These are phyloP conservation scores for Hypoxylon sp. DNA, from an alignment of 2,329 filamentous ascomycete genomes.

Conservation along the genomic window DNA sequence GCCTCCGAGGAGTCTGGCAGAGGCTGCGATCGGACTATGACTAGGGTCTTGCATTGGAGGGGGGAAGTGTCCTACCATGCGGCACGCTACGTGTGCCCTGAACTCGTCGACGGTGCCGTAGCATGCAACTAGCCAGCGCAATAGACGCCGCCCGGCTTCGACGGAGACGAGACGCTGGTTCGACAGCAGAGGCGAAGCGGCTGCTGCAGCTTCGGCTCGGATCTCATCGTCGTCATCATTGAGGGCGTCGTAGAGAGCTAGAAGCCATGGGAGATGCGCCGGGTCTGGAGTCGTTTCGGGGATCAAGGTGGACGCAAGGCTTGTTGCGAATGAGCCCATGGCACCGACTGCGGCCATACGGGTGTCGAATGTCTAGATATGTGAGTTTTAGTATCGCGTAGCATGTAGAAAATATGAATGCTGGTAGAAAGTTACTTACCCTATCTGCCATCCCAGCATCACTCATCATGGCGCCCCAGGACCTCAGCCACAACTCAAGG, in stretches of 20 bases:
- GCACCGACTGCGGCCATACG: slow-evolving; percentile 72
- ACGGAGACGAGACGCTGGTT: slow-evolving; percentile 61
- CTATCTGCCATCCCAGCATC: slow-evolving; percentile 65
- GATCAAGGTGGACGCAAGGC: slow-evolving; percentile 47
- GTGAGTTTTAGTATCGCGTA: slow-evolving; percentile 5
- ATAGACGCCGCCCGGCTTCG: slow-evolving; percentile 63
- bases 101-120: slow-evolving; percentile 59
- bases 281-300: slow-evolving; percentile 47
- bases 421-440: slow-evolving; percentile 54
- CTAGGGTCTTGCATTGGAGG: slow-evolving; percentile 25
- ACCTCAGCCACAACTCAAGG: slow-evolving; percentile 48
- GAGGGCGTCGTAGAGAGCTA: slow-evolving; percentile 80
- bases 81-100: slow-evolving; percentile 57
- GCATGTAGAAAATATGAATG: not conserved
- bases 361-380: slow-evolving; percentile 72
- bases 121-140: slow-evolving; percentile 58
- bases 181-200: slow-evolving; percentile 64
- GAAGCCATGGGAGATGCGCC: slow-evolving; percentile 68
- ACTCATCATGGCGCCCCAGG: slow-evolving; percentile 67
- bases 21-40: not conserved
- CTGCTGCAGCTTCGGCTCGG: slow-evolving; percentile 72
- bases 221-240: slow-evolving; percentile 96
- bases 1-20: slow-evolving; percentile 24
- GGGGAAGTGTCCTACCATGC: slow-evolving; percentile 59
- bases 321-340: slow-evolving; percentile 65